These are phyloP conservation scores for Triglochin maritima DNA, from an alignment of 106 monocot genomes.

Conservation along the genomic window DNA sequence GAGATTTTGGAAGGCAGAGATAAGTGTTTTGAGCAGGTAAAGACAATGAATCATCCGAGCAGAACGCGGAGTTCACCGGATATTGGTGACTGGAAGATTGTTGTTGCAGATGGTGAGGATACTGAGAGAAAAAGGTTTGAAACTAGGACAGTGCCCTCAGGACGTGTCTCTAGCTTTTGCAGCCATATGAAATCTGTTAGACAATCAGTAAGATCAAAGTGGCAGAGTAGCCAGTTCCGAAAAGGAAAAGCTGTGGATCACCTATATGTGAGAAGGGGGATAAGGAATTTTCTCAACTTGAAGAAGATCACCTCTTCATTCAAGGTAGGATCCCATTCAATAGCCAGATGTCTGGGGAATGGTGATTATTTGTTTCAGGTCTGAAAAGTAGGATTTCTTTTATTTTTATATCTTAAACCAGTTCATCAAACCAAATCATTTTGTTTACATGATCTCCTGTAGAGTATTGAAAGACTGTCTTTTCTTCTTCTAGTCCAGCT, in stretches of 20 bases:
- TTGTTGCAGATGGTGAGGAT: conserved; percentile 21
- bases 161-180: conserved; percentile 2
- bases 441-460: not conserved
- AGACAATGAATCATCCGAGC: conserved; percentile 9
- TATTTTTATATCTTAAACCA: no score
- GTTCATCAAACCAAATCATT: not conserved
- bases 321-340: conserved; percentile 22
- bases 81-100: conserved; percentile 42
- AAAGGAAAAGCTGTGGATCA: conserved; percentile 34
- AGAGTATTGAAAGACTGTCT: not conserved
- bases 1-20: conserved; percentile 5
- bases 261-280: conserved; percentile 9
- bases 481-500: not conserved
- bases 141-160: conserved; percentile 3
- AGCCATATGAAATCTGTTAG: conserved; percentile 17
- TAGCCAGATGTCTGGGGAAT: not conserved
- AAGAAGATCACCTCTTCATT: conserved; percentile 19
- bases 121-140: conserved; percentile 11
- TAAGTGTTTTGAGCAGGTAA: conserved; percentile 4
- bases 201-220: conserved; percentile 26
- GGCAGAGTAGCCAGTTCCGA: conserved; percentile 29
- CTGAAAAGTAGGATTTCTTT: not conserved
- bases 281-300: conserved; percentile 26
- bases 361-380: not conserved
- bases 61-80: conserved; percentile 21